A percentile compares a stretch with the other conserved stretches of the same genome.
phyloP scores from a whole-genome alignment of 116 monocot genomes.

The Zostera marina region DNA sequence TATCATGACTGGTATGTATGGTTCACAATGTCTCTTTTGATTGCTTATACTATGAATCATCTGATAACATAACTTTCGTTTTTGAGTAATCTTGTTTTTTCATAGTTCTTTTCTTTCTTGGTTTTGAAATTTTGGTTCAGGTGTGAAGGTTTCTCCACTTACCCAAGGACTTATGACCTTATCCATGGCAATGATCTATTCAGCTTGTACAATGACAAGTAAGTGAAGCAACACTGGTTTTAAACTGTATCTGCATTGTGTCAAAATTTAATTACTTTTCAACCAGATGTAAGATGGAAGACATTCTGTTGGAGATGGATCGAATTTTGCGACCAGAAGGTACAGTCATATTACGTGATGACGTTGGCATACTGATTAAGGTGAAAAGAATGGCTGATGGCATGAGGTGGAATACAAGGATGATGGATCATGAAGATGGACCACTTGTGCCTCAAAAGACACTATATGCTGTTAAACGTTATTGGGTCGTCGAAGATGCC shows the following conservation, averaged over 20 bases:
- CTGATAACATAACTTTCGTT: too few species aligned
- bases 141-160: conserved; percentile 7
- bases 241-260: too few species aligned
- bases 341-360: conserved; percentile 31
- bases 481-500: conserved; percentile 19
- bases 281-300: conserved; percentile 45
- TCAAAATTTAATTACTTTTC: background rate
- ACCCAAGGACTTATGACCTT: conserved; percentile 1
- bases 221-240: conserved; percentile 2
- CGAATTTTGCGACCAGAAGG: conserved; percentile 58
- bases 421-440: conserved; percentile 48
- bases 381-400: conserved; percentile 21
- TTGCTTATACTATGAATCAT: too few species aligned
- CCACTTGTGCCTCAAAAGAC: conserved; percentile 40
- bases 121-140: background rate
- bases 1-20: conserved; percentile 63
- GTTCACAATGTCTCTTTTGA: background rate
- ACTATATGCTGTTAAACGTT: conserved; percentile 36
- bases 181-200: conserved; percentile 38
- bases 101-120: background rate
- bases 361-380: conserved; percentile 30
- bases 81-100: too few species aligned
- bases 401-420: conserved; percentile 50
- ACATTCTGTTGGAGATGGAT: conserved; percentile 71
- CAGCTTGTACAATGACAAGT: conserved; percentile 57